These are phyloP conservation scores for Sporothrix curviconia DNA, from an alignment of 2,329 filamentous ascomycete genomes.

Conservation along the genomic window DNA sequence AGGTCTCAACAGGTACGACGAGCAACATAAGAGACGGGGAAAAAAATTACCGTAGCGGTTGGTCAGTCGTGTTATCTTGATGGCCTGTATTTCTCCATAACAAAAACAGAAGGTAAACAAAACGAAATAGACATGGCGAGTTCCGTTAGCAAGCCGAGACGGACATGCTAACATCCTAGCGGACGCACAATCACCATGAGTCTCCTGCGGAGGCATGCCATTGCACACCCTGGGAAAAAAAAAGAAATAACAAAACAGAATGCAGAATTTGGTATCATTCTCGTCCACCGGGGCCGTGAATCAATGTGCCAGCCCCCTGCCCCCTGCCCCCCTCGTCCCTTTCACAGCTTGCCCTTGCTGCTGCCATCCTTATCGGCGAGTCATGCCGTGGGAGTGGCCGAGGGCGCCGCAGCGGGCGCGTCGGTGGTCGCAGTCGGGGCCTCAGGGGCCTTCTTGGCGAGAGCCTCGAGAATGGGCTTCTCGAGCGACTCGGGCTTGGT, in stretches of 20 bases:
- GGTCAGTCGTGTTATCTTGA: too few relatives aligned
- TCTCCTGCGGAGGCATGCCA: neutral
- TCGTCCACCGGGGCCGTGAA: neutral
- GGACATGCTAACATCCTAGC: neutral
- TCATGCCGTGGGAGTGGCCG: slow-evolving; percentile 14
- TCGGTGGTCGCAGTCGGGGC: slow-evolving; percentile 16
- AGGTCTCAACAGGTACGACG: too few relatives aligned
- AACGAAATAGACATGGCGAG: neutral
- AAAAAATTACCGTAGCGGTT: too few relatives aligned
- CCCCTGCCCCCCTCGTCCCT: too few relatives aligned
- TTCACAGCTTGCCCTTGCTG: slow-evolving; percentile 7
- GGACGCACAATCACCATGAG: neutral
- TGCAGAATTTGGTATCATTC: slow-evolving; percentile 4
- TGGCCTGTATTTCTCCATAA: neutral
- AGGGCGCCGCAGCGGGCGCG: slow-evolving; percentile 13
- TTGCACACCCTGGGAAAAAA: neutral
- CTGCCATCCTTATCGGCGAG: neutral
- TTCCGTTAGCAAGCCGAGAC: too few relatives aligned
- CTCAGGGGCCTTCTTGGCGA: slow-evolving; percentile 45
- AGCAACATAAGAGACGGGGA: too few relatives aligned
- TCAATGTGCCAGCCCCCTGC: too few relatives aligned
- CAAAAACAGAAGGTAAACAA: neutral
- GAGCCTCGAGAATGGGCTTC: slow-evolving; percentile 66
- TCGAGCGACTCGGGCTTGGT: slow-evolving; percentile 80
- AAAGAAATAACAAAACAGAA: neutral